Base-by-base conservation (phyloP, 345 rosid genomes). In the Rhodomyrtus tomentosa region DNA sequence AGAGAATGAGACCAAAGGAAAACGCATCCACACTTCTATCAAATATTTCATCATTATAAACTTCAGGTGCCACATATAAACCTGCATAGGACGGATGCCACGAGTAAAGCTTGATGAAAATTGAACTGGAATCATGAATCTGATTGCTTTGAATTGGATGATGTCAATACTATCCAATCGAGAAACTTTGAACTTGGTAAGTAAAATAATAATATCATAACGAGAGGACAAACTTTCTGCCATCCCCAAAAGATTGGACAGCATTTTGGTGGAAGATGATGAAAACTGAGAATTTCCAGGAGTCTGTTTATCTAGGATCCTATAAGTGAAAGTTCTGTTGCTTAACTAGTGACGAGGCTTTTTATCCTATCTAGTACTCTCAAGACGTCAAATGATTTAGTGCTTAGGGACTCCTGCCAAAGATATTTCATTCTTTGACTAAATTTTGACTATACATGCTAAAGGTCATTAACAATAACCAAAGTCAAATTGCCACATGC, bases 1-100 rank as follows among this genome's bases (percentile, higher is more conserved):
- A 97, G 49, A 95, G 86, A 62, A 97, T 91, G 87, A 95, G 87
- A 86, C 98, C 96, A 10, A 93, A 97, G 27, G 98, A 97, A 89
- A 92, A 93, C n/a, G 91, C 87, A 89, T 97, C 99, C 38, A 91
- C 96, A 52, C 93, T 92, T 89, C 93, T 91, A 83, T 95, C 98
- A 83, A 95, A 93, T 68, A 89, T 83, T 58, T 88, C 90, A 55
- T 91, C 92, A 82, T 90, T 90, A 90, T 88, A 95, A 53, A 97
- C 50, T 89, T 95, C 99, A 24, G 99, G 99, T 84, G 99, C 98
- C 85, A 87, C 74, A 84, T 95, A 97, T 29, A 89, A 85, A 91
- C 91, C 98, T 94, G 84, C 89, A 90, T 56, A 29, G 82, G 82
- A 42, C 42, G 49, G 45, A 53, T 18, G 9, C 32, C 58, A 18